phyloP scores from a whole-genome alignment of 2,329 filamentous ascomycete genomes.

The Cordyceps militaris region DNA sequence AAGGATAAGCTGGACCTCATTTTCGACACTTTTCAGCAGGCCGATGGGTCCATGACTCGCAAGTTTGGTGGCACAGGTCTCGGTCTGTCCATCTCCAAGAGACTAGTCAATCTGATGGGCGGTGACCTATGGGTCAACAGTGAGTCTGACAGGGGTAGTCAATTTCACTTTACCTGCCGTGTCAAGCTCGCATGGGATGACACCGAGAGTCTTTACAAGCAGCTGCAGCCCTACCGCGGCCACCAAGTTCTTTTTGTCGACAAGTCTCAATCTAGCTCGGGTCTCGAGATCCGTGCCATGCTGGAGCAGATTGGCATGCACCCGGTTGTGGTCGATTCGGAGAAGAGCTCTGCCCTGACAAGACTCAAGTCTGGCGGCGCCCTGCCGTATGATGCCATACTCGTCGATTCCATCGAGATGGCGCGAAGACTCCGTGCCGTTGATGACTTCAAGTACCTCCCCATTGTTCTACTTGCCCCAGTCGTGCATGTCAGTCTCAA shows the following conservation, averaged over 20 bases:
- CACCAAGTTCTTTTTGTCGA: constrained; percentile 94
- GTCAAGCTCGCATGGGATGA: constrained; percentile 79
- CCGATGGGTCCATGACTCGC: constrained; percentile 90
- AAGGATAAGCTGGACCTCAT: constrained; percentile 93
- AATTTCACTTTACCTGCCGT: constrained; percentile 93
- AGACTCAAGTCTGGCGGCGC: constrained; percentile 47
- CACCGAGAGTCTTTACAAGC: constrained; percentile 68
- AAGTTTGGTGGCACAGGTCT: constrained; percentile 94
- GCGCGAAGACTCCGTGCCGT: constrained; percentile 78
- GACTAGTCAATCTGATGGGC: constrained; percentile 91
- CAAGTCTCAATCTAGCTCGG: constrained; percentile 73
- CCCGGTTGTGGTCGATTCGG: constrained; percentile 78
- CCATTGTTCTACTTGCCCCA: constrained; percentile 85
- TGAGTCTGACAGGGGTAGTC: constrained; percentile 82
- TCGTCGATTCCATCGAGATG: constrained; percentile 89
- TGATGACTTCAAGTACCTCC: constrained; percentile 96
- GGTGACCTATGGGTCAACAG: constrained; percentile 96
- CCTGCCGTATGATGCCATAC: constrained; percentile 84
- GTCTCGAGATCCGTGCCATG: constrained; percentile 70
- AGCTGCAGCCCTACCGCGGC: constrained; percentile 82
- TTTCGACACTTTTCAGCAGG: constrained; percentile 98
- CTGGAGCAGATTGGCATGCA: constrained; percentile 71
- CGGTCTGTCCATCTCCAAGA: constrained; percentile 89
- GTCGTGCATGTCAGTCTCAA: constrained; percentile 87
- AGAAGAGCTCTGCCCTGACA: constrained; percentile 53